These are phyloP conservation scores for Sclerospora graminicola DNA, from an alignment of 352 stramenopile genomes.

Conservation along the genomic window DNA sequence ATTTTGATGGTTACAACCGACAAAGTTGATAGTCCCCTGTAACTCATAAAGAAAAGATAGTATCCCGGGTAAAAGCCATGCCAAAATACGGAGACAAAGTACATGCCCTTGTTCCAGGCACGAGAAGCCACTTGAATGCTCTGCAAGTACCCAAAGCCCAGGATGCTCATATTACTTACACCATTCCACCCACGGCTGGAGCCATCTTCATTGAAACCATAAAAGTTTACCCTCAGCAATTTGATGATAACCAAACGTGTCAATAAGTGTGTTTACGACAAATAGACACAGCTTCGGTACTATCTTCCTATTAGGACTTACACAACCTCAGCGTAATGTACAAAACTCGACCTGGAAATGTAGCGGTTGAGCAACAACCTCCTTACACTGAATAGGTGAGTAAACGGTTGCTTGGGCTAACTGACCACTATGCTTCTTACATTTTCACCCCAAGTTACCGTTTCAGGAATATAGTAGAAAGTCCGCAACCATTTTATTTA, in stretches of 20 bases:
- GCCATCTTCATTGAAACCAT: constrained; percentile 89
- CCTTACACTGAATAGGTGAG: no score
- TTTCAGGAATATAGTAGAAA: no score
- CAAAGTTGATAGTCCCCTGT: constrained; percentile 19
- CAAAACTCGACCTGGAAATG: constrained; percentile 52
- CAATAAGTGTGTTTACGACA: background rate
- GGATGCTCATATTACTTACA: constrained; percentile 94
- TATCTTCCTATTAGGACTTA: constrained; percentile 94
- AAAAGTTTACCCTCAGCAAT: constrained; percentile 87
- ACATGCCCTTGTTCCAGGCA: constrained; percentile 97
- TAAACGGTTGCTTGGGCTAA: no score
- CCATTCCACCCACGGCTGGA: constrained; percentile 87
- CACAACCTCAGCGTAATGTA: constrained; percentile 88
- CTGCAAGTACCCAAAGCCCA: constrained; percentile 90
- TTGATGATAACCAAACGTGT: constrained; percentile 7
- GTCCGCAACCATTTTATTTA: no score
- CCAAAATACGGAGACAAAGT: constrained; percentile 94
- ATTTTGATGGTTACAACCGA: no score
- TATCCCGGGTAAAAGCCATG: constrained; percentile 99
- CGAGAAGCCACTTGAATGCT: constrained; percentile 85
- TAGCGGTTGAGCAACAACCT: constrained; percentile 38
- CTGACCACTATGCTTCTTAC: no score
- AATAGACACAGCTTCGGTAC: background rate
- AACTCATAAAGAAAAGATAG: constrained; percentile 92
- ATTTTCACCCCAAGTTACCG: no score